Conservation (phyloP, 495 filamentous ascomycete species). For the Terfezia claveryi region DNA sequence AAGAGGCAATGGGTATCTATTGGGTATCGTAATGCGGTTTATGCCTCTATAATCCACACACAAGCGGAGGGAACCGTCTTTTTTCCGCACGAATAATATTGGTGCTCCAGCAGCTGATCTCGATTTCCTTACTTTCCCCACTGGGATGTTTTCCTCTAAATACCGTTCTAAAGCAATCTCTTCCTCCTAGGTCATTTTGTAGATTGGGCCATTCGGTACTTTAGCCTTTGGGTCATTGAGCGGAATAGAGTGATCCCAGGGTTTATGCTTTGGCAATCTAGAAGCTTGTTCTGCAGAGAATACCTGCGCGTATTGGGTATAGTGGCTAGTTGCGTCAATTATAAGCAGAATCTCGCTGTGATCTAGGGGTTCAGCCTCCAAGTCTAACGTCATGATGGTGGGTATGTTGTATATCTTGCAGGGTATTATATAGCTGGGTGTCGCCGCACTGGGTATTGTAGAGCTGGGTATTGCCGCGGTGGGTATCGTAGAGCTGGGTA, state of each 20-base stretch:
- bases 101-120: constrained; percentile 2
- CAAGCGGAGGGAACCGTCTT: constrained; percentile 10
- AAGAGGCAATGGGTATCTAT: constrained; percentile 19
- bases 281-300: too few relatives aligned
- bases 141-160: not conserved
- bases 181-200: not conserved
- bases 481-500: too few relatives aligned
- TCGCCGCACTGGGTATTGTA: too few relatives aligned
- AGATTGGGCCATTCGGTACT: not conserved
- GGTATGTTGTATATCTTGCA: too few relatives aligned
- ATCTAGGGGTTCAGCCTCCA: too few relatives aligned
- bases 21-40: not conserved
- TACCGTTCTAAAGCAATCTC: not conserved
- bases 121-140: not conserved
- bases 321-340: too few relatives aligned
- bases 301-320: too few relatives aligned
- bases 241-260: not conserved
- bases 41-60: constrained; percentile 19
- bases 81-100: constrained; percentile 23
- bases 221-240: not conserved
- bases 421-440: too few relatives aligned
- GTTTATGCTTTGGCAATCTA: not conserved
- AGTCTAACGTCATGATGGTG: too few relatives aligned
- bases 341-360: too few relatives aligned
- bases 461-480: too few relatives aligned